Base-by-base conservation (phyloP, 1,284 basidiomycete species). In the Rhodotorula glutinis region DNA sequence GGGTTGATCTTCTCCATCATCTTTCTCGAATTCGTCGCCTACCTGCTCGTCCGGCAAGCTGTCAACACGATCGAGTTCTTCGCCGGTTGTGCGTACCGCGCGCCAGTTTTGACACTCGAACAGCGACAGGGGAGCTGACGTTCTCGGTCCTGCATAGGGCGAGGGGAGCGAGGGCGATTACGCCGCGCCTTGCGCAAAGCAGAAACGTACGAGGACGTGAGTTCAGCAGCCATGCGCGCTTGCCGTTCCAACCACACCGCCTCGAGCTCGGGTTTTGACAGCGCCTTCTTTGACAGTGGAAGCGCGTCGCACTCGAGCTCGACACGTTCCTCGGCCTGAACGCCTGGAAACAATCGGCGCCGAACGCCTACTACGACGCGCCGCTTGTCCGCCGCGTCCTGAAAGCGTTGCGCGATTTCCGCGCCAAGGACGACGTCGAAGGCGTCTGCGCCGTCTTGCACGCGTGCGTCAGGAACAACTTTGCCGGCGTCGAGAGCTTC, bases 61-160 rank as follows among this genome's bases (percentile, higher is more conserved):
- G 95, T 97, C 51, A 94, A 94, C 76, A 84, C 90, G n/a, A 90
- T 92, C 76, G 92, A 96, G 79, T 94, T 88, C 86, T 78, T 92
- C 55, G 86, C 89, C 30, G 90, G 91, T 60, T 97, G 92, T 92
- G 75, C 76, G 88, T 17, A 27, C 21, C 21, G 2, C 25, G 41
- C 38, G 27, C 41, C 43, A 25, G 25, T 23, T 29, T 66, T 51
- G 14, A 9, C 41, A 55, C 56, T 67, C 33, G 29, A 19, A 38
- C 29, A 41, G 52, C 70, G 46, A 67, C 13, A 29, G 13, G 7
- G 11, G 47, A 17, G 4, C 29, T 30, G 21, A 4, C 4, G 21
- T 41, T 10, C 2, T 8, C 25, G 17, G 13, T 13, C 11, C 7
- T 14, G 70, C 10, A 61, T 77, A 87, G 91, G 92, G 90, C 82